These are phyloP conservation scores for Kazachstania sp. DNA, from an alignment of 1,139 yeast species.

Conservation along the genomic window DNA sequence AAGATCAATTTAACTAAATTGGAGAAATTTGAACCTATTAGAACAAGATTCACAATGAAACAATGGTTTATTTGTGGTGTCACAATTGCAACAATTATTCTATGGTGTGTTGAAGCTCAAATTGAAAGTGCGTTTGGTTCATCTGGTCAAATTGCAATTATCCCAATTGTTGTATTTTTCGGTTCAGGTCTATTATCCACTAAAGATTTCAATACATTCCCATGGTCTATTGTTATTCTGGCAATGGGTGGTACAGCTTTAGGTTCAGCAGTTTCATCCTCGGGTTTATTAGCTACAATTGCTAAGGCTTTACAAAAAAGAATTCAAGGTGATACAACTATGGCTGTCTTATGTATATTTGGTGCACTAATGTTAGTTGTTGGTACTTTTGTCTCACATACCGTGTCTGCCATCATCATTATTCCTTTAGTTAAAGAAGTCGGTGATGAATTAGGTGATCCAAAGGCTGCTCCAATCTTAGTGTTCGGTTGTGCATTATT, in stretches of 20 bases:
- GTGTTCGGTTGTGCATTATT: conserved; percentile 60
- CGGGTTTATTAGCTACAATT: conserved; percentile 58
- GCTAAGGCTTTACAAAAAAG: conserved; percentile 49
- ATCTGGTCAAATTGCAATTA: conserved; percentile 60
- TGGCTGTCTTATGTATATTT: conserved; percentile 55
- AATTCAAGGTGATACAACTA: conserved; percentile 48
- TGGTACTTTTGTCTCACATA: conserved; percentile 71
- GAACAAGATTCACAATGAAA: conserved; percentile 48
- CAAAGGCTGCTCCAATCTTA: conserved; percentile 46
- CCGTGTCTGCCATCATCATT: conserved; percentile 67
- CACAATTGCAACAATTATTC: conserved; percentile 48
- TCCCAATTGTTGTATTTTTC: conserved; percentile 58
- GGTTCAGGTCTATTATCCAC: conserved; percentile 63
- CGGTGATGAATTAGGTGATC: conserved; percentile 46
- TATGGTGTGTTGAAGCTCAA: conserved; percentile 64
- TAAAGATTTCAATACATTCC: conserved; percentile 61
- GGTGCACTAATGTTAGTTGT: conserved; percentile 57
- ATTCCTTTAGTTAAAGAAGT: conserved; percentile 64
- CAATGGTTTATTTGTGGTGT: conserved; percentile 54
- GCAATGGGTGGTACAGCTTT: conserved; percentile 77
- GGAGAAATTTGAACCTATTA: conserved; percentile 47
- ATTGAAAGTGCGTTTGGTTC: conserved; percentile 54
- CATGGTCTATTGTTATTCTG: conserved; percentile 66
- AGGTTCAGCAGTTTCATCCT: conserved; percentile 65
- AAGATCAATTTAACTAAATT: conserved; percentile 37